Evolutionary conservation across 2,329 filamentous ascomycete genomes (phyloP).

Genomic region (Diplodia corticola): DNA sequence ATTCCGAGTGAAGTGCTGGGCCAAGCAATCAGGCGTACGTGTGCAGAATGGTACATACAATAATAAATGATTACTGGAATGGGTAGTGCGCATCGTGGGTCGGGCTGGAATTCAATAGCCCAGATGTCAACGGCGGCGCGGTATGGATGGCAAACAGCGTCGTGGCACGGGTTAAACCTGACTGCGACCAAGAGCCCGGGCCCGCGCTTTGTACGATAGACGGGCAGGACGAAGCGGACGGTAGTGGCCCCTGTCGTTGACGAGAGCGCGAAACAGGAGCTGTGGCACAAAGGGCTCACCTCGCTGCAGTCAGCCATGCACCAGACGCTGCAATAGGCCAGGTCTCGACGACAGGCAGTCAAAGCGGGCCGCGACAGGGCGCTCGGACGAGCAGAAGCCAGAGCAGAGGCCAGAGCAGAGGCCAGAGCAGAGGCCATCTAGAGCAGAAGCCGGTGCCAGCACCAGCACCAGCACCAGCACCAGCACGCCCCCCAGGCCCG

Average conservation of each 20-base stretch:
- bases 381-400: background rate
- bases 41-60: background rate
- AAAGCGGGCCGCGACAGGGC: background rate
- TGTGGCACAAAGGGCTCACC: background rate
- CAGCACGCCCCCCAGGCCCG: background rate
- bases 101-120: constrained; percentile 11
- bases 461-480: background rate
- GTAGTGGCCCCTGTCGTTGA: background rate
- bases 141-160: background rate
- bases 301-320: constrained; percentile 20
- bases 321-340: constrained; percentile 8
- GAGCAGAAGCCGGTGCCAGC: background rate
- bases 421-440: too few species aligned
- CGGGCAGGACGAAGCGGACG: background rate
- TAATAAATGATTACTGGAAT: background rate
- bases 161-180: background rate
- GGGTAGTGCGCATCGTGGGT: background rate
- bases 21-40: background rate
- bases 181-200: background rate
- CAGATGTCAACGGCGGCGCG: background rate
- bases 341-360: background rate
- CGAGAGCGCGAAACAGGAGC: background rate
- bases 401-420: background rate
- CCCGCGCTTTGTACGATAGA: background rate
- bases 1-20: background rate